Conservation (phyloP, 73 alveolate species). For the Symbiodinium pilosum region DNA sequence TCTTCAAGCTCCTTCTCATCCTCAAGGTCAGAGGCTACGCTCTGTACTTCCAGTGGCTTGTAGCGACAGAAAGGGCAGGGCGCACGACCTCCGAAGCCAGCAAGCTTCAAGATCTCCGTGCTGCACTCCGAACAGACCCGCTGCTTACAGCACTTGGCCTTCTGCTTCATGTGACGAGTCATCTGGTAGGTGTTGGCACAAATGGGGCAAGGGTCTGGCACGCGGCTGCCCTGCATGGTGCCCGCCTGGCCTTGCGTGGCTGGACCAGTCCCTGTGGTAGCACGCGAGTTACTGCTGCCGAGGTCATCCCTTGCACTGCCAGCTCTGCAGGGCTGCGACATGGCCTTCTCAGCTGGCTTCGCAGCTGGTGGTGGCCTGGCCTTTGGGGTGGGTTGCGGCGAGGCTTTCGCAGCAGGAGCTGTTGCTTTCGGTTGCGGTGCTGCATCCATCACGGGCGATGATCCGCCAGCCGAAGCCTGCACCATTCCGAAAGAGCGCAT, state of each 20-base stretch:
- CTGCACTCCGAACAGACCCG: conserved; percentile 30
- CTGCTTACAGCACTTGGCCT: conserved; percentile 15
- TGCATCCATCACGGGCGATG: background rate
- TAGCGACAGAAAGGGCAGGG: conserved; percentile 16
- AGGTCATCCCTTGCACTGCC: too few species aligned
- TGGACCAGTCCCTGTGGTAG: background rate
- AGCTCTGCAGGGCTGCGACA: background rate
- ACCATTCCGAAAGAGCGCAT: conserved; percentile 26
- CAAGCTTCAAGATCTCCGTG: conserved; percentile 26
- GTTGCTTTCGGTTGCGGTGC: background rate
- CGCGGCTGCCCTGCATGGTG: too few species aligned
- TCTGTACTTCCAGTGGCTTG: background rate
- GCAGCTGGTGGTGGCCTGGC: background rate
- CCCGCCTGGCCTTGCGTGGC: background rate
- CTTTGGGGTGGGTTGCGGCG: background rate
- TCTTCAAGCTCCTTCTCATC: conserved; percentile 1
- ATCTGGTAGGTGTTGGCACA: conserved; percentile 38
- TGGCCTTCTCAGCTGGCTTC: background rate
- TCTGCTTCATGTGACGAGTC: conserved; percentile 7
- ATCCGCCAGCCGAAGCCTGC: background rate
- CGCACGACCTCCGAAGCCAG: conserved; percentile 3
- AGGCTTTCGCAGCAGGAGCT: background rate
- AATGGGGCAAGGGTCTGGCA: conserved; percentile 35
- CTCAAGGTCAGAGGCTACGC: background rate
- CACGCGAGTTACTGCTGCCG: too few species aligned